Conservation (phyloP, 2,329 filamentous ascomycete species). For the Phymatotrichopsis omnivora region DNA sequence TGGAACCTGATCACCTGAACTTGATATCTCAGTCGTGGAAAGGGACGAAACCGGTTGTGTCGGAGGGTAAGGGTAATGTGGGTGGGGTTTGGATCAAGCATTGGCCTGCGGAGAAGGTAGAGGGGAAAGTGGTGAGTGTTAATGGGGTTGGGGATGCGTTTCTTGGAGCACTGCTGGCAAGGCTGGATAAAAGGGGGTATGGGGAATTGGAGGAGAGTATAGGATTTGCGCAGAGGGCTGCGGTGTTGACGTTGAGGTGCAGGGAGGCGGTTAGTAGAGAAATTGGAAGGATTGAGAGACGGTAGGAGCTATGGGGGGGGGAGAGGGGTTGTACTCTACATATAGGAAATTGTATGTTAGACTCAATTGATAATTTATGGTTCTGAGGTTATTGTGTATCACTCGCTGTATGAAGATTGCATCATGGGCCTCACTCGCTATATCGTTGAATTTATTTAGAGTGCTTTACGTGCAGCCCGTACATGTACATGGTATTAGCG, state of each 20-base stretch:
- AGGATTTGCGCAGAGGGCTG: slow-evolving; percentile 70
- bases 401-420: too few species aligned
- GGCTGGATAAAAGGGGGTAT: slow-evolving; percentile 51
- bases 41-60: slow-evolving; percentile 40
- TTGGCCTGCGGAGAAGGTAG: slow-evolving; percentile 56
- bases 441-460: too few species aligned
- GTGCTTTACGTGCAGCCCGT: too few species aligned
- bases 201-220: slow-evolving; percentile 49
- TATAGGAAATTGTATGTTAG: too few species aligned
- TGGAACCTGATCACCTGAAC: slow-evolving; percentile 57
- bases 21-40: slow-evolving; percentile 51
- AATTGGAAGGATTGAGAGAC: slow-evolving; percentile 40
- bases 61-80: not conserved
- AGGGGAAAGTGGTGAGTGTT: slow-evolving; percentile 66
- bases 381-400: too few species aligned
- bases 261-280: slow-evolving; percentile 58
- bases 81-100: slow-evolving; percentile 8
- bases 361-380: too few species aligned
- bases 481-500: too few species aligned
- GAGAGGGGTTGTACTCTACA: too few species aligned
- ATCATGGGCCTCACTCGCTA: too few species aligned
- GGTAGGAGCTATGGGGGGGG: too few species aligned
- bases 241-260: slow-evolving; percentile 67
- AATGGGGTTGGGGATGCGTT: slow-evolving; percentile 95
- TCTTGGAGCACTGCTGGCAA: slow-evolving; percentile 72